A percentile compares a stretch with the other conserved stretches of the same genome.
These are phyloP conservation scores for Tausonia pullulans DNA, from an alignment of 1,284 basidiomycete species.

Conservation along the genomic window DNA sequence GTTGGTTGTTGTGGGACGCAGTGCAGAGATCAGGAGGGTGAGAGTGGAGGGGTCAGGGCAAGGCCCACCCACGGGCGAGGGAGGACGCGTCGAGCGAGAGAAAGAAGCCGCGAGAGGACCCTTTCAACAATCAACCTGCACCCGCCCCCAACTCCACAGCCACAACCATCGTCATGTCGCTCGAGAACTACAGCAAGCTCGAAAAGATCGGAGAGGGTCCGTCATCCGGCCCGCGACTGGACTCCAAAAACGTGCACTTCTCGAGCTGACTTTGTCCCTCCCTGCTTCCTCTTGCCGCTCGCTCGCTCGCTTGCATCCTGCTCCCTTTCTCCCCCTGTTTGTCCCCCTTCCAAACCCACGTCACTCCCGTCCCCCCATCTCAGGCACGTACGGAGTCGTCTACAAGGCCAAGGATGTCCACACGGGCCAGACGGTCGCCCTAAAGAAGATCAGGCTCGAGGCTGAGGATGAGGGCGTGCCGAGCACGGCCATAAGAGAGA, in stretches of 20 bases:
- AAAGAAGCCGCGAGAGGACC: too few species aligned
- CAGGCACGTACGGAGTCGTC: constrained; percentile 97
- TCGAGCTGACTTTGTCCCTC: constrained; percentile 33
- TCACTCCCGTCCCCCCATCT: neutral
- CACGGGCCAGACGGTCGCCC: constrained; percentile 68
- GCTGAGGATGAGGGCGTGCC: constrained; percentile 97
- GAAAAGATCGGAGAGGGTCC: constrained; percentile 62
- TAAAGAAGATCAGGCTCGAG: constrained; percentile 97
- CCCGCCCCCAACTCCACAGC: neutral
- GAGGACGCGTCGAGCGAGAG: too few species aligned
- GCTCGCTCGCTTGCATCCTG: neutral
- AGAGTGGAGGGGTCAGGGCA: too few species aligned
- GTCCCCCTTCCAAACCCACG: neutral
- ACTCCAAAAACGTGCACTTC: constrained; percentile 50
- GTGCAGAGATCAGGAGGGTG: too few species aligned
- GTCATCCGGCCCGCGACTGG: constrained; percentile 48
- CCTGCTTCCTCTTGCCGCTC: neutral
- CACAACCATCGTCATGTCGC: constrained; percentile 14
- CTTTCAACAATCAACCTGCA: neutral
- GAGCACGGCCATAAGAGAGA: constrained; percentile 93
- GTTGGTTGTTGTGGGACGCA: too few species aligned
- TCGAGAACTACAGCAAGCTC: constrained; percentile 49
- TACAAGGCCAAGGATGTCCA: constrained; percentile 76
- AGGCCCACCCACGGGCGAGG: too few species aligned
- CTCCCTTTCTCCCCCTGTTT: neutral